Evolutionary conservation across 148 eudicot species (phyloP), one percentile per base, ranked within the genome.

Genomic region (Euryodendron excelsum): DNA sequence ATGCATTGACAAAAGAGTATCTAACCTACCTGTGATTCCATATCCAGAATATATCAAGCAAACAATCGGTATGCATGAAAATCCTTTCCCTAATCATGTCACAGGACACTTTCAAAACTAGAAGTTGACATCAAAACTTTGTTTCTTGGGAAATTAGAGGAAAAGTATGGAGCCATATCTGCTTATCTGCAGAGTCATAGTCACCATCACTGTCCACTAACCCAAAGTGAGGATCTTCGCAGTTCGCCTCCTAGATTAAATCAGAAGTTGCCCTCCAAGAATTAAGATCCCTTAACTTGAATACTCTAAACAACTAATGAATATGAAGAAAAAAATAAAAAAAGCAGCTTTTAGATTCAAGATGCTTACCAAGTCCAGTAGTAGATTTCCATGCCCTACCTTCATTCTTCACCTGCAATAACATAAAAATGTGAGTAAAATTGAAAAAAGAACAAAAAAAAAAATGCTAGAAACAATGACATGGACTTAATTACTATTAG

Each of bases 341-440:
- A 50, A 8, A 50, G 17, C 17, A 8, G 15, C 20, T 50, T 50
- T 50, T 50, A 50, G 55, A 50, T 50, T 50, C 55, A 13, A 28
- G 64, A 61, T 82, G 79, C 89, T 90, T 85, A 90, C 93, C 60
- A 81, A 85, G 47, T 84, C 81, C 33, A 79, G 72, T 11, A 80
- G 75, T 27, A 86, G 89, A 76, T 78, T 69, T 60, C 86, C 81
- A 75, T 88, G 81, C 73, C 80, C 56, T 74, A 86, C 80, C 84
- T 90, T 77, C 60, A 88, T 79, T 86, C 77, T 73, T 90, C 8
- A 90, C 85, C 93, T 90, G 74, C 59, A 52, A 58, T 5, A 0
- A 64, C 23, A 37, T 36, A 17, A 8, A 12, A n/a, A n/a, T n/a
- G n/a, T 50, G 55, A 50, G 20, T 50, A 50, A 17, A 50, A 50